Evolutionary conservation across 139 green algal genomes (phyloP), one percentile per base, ranked within the genome.

Genomic region (Yamagishiella unicocca): DNA sequence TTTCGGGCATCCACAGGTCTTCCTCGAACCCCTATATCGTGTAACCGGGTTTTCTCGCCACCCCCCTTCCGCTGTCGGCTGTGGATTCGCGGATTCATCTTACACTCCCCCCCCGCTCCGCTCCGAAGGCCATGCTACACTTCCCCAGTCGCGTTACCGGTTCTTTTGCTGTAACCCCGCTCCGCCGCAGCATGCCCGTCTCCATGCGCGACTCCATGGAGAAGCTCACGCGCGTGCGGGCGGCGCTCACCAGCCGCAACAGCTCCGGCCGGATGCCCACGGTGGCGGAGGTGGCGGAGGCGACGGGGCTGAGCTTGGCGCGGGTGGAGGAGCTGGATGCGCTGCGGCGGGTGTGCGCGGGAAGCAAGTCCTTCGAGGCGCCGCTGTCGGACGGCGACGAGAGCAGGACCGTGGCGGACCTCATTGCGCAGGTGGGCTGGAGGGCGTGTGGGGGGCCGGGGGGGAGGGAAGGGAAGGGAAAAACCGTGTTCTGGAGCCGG

Each of bases 301-400:
- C 77, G 6, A 19, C 55, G 21, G 77, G 77, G 33, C 25, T 84
- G 55, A 55, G 12, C 1, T 4, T 66, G 0, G 14, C 2, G 14
- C 61, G 43, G 37, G 77, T 84, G 55, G 24, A 8, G 2, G n/a
- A 73, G 77, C 29, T 74, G 37, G 38, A 84, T 37, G 55, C 55
- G 25, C 24, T 37, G 40, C 24, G n/a, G 38, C 40, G 40, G 40
- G 24, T 37, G 27, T n/a, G 4, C 31, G 74, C 17, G 21, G 29
- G 61, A 4, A 46, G 12, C 10, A 7, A n/a, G 27, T 45, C 38
- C 1, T 37, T 75, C 4, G 78, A 85, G 40, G 78, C 61, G 42
- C 78, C 61, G 37, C 27, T 75, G 74, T 46, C 72, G 35, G 78
- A 85, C 12, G 78, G 31, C 21, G 77, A 84, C 8, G 38, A 3